A percentile compares a stretch with the other conserved stretches of the same genome.
phyloP scores from a whole-genome alignment of 257 asterid species.

The Petunia secreta region DNA sequence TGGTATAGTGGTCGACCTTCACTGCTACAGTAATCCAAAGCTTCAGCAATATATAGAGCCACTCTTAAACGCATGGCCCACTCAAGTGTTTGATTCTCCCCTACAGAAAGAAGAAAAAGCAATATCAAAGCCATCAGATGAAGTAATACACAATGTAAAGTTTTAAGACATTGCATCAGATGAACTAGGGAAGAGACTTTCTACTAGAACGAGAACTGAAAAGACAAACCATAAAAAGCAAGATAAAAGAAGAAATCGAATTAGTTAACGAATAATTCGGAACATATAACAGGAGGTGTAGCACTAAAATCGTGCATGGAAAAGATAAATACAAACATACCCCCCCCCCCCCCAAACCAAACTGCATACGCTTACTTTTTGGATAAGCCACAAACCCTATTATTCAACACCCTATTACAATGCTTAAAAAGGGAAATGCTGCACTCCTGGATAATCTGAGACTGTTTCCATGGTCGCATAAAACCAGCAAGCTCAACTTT shows the following conservation, averaged over 20 bases:
- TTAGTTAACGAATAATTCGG: background rate
- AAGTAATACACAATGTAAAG: background rate
- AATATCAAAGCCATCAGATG: background rate
- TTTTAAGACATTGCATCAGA: background rate
- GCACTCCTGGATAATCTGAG: background rate
- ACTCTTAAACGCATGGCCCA: conserved; percentile 99
- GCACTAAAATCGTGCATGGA: background rate
- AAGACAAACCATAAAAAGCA: background rate
- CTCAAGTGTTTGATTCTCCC: conserved; percentile 97
- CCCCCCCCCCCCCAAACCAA: too few relatives aligned
- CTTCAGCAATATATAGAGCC: conserved; percentile 95
- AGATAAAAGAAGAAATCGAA: background rate
- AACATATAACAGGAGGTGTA: background rate
- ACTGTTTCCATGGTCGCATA: too few relatives aligned
- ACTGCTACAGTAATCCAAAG: conserved; percentile 85
- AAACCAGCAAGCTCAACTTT: background rate
- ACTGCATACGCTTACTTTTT: too few relatives aligned
- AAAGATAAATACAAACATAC: background rate
- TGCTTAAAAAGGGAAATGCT: background rate
- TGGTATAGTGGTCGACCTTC: conserved; percentile 97
- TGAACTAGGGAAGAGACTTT: background rate
- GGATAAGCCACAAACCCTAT: too few relatives aligned
- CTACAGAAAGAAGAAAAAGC: conserved; percentile 39
- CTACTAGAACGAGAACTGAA: background rate
- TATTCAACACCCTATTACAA: background rate